Conservation (phyloP, 345 rosid species). For the Corymbia maculata region DNA sequence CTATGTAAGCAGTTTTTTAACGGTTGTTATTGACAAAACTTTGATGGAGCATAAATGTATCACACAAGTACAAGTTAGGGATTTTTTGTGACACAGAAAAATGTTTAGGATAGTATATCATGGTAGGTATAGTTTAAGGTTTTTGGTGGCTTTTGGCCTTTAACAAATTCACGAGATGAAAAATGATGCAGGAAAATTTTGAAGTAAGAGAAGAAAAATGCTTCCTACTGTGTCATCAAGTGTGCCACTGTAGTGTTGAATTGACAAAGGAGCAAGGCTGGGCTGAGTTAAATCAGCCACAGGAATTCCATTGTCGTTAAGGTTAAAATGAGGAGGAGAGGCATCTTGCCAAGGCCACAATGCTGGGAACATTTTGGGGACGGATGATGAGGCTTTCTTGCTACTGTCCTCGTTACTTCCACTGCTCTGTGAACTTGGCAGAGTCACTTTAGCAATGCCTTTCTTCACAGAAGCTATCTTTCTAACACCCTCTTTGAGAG, state of each 20-base stretch:
- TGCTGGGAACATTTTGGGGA: constrained; percentile 28
- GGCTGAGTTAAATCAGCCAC: constrained; percentile 51
- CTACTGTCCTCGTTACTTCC: constrained; percentile 30
- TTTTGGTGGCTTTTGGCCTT: background rate
- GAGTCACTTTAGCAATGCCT: constrained; percentile 23
- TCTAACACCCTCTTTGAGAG: constrained; percentile 37
- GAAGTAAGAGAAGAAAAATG: background rate
- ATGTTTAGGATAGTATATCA: background rate
- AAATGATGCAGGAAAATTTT: background rate
- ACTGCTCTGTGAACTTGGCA: constrained; percentile 24
- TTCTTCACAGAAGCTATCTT: constrained; percentile 33
- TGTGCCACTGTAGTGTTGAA: constrained; percentile 26
- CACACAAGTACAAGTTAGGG: background rate
- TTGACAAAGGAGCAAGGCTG: constrained; percentile 35
- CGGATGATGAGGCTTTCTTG: constrained; percentile 20
- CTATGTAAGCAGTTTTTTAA: background rate
- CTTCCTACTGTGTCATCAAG: constrained; percentile 32
- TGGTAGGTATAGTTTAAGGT: background rate
- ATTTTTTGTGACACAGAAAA: background rate
- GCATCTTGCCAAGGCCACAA: constrained; percentile 60
- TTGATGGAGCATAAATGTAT: background rate
- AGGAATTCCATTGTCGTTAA: constrained; percentile 36
- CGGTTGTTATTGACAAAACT: background rate
- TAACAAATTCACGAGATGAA: background rate
- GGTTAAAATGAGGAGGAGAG: constrained; percentile 27